Conservation (phyloP, 495 filamentous ascomycete genomes). For the Bacidia gigantensis region DNA sequence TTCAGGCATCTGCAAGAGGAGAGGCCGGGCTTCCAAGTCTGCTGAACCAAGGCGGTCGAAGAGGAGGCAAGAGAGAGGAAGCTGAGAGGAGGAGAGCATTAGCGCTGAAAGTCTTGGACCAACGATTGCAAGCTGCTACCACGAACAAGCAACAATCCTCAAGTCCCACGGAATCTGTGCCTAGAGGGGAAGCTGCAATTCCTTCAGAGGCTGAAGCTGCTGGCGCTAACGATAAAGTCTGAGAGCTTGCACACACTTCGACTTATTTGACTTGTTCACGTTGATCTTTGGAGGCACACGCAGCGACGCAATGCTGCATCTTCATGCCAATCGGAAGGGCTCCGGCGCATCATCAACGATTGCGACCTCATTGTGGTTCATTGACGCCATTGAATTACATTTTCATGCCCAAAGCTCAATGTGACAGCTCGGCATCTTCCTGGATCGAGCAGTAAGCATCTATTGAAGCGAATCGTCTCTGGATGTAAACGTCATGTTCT, state of each 20-base stretch:
- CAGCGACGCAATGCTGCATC: no score
- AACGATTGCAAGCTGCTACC: slow-evolving; percentile 74
- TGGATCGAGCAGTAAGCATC: background rate
- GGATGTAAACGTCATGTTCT: background rate
- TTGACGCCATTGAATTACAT: no score
- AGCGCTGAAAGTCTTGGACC: slow-evolving; percentile 82
- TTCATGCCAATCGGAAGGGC: no score
- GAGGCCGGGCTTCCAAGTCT: slow-evolving; percentile 54
- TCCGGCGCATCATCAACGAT: no score
- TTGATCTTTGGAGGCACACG: no score
- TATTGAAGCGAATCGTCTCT: background rate
- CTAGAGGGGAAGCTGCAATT: slow-evolving; percentile 11
- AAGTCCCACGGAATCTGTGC: slow-evolving; percentile 23
- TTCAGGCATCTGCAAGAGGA: slow-evolving; percentile 49
- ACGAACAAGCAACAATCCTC: slow-evolving; percentile 28
- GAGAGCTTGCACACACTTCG: no score
- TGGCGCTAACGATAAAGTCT: background rate
- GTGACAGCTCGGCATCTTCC: background rate
- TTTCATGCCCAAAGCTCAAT: background rate
- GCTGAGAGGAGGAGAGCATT: slow-evolving; percentile 81
- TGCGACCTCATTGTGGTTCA: no score
- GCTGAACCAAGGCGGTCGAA: slow-evolving; percentile 34
- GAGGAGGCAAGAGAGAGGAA: slow-evolving; percentile 59
- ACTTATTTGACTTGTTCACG: no score
- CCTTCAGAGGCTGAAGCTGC: background rate